Base-by-base conservation (phyloP, 139 green algal species). In the Gonium pectorale region DNA sequence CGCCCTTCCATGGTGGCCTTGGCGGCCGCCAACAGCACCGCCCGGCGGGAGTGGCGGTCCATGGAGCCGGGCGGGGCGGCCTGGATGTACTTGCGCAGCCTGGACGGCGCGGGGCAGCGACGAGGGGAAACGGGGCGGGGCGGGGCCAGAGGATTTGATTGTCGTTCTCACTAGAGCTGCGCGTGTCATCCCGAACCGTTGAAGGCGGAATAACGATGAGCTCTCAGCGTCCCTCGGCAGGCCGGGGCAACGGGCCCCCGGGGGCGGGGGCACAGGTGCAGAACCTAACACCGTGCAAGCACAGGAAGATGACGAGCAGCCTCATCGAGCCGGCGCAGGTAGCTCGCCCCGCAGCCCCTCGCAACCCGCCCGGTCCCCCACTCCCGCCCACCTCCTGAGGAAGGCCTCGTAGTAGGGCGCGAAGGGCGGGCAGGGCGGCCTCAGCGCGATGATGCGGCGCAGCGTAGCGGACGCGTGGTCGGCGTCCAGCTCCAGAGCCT, bases 351-450 rank as follows among this genome's bases (percentile, higher is more conserved):
- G n/a, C n/a, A n/a, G n/a, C n/a, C n/a, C n/a, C n/a, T n/a, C n/a
- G n/a, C n/a, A n/a, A n/a, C n/a, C n/a, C n/a, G n/a, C n/a, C n/a
- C n/a, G n/a, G n/a, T n/a, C n/a, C n/a, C n/a, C n/a, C n/a, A n/a
- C n/a, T n/a, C n/a, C n/a, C n/a, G n/a, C n/a, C n/a, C 33, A 43
- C 77, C 87, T 86, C 85, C 83, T 87, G 29, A 96, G 85, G 81
- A 91, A 90, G 29, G 91, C 89, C 21, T 96, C 93, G n/a, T 94
- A 89, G 88, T 95, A 96, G 7, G 62, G 79, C 29, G 68, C 74
- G 71, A 90, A 94, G 0, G 54, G 72, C 40, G 89, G 86, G 26
- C 67, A 60, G 22, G 89, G 88, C 33, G 89, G 79, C 40, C 85
- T 43, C 6, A 52, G 29, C 29, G 68, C 80, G 17, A 92, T 87